Evolutionary conservation across 805 yeast species (phyloP), one percentile per base, ranked within the genome.

Genomic region (Myxozyma monticola): DNA sequence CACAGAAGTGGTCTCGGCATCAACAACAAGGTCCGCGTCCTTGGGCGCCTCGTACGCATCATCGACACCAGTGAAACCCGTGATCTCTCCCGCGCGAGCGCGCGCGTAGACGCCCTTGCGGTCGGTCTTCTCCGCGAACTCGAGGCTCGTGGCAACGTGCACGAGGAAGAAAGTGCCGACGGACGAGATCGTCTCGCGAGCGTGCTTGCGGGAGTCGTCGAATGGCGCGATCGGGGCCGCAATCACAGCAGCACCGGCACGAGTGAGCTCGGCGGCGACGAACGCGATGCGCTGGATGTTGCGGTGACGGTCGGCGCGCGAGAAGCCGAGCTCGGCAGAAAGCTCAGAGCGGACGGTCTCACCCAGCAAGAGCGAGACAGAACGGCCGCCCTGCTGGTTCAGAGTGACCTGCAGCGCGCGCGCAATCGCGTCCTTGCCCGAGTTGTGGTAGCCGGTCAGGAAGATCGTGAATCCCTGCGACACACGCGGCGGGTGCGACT

Each of bases 161-260:
- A 79, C 77, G 14, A 73, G 64, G 64, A 77, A 69, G 66, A 79
- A 79, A 10, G 77, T 63, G 45, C 83, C 83, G 43, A 73, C 66
- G 66, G 73, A 73, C 59, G 77, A 72, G 29, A 77, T 70, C 22
- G 68, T 63, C 49, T 71, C 70, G 52, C 73, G 72, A 26, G 78
- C 76, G 14, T 56, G 52, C n/a, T 68, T 63, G 36, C 79, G 69
- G 52, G 76, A 74, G 37, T 68, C 68, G 35, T 70, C 69, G 30
- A 72, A 71, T 9, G 76, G 72, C 25, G 81, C 77, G 49, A 72
- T 67, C 45, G 81, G 77, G 14, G 84, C 79, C 42, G 85, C 77
- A 58, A 90, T 85, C 36, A 91, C 91, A 61, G 96, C 98, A 8
- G 96, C 74, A 49, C 97, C 97, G n/a, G 96, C 80, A 66, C 87